A percentile compares a stretch with the other conserved stretches of the same genome.
Evolutionary conservation across 2,329 filamentous ascomycete species (phyloP).

Genomic region (Onygena corvina): DNA sequence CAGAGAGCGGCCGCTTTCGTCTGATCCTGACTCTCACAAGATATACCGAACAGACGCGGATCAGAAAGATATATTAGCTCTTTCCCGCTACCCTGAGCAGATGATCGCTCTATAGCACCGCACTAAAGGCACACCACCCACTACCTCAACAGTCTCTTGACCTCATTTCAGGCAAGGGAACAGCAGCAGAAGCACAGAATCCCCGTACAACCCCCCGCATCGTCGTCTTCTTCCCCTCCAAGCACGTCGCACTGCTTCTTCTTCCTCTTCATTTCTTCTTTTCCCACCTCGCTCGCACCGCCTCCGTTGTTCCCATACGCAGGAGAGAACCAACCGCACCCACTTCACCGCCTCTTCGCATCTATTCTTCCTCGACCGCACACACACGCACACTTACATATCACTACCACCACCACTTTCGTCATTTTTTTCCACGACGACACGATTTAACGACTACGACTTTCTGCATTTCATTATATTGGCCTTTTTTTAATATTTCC

Average conservation of each 20-base stretch:
- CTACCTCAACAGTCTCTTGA: constrained; percentile 2
- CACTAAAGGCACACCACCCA: neutral
- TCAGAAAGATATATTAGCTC: constrained; percentile 6
- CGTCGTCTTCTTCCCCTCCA: constrained; percentile 7
- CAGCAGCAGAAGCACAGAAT: constrained; percentile 1
- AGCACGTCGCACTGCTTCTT: constrained; percentile 10
- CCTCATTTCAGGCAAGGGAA: constrained; percentile 1
- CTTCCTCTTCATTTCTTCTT: constrained; percentile 9
- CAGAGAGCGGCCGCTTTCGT: neutral
- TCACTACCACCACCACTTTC: constrained; percentile 7
- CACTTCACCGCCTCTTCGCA: constrained; percentile 9
- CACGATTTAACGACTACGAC: constrained; percentile 5
- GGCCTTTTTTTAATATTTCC: neutral
- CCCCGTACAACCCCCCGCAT: constrained; percentile 5
- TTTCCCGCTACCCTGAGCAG: constrained; percentile 2
- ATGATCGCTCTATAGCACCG: constrained; percentile 4
- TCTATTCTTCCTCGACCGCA: constrained; percentile 11
- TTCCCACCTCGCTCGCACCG: constrained; percentile 10
- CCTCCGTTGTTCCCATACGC: constrained; percentile 2
- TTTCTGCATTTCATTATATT: constrained; percentile 4
- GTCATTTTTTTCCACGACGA: constrained; percentile 4
- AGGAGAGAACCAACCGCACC: constrained; percentile 5
- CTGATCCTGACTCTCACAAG: constrained; percentile 1
- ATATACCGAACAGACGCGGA: constrained; percentile 3
- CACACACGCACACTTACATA: constrained; percentile 9